These are phyloP conservation scores for Monosporozyma solicola DNA, from an alignment of 805 yeast genomes.

Conservation along the genomic window DNA sequence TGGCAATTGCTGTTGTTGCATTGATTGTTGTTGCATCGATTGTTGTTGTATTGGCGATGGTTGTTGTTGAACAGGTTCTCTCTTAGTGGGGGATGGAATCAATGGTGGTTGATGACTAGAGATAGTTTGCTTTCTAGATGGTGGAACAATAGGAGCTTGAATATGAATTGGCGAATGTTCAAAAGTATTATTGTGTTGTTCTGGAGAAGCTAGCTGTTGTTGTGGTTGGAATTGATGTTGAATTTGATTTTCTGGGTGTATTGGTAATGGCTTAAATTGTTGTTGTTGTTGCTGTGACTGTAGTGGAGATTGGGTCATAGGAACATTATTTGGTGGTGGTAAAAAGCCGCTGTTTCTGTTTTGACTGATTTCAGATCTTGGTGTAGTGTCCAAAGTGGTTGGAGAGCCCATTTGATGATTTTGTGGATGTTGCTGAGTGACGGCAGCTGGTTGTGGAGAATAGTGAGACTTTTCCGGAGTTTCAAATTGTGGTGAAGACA, in stretches of 20 bases:
- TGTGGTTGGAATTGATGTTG: background rate
- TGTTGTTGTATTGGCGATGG: conserved; percentile 28
- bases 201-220: conserved; percentile 15
- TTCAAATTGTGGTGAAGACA: background rate
- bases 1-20: conserved; percentile 33
- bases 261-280: conserved; percentile 17
- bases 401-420: background rate
- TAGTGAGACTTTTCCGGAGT: background rate
- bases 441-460: background rate
- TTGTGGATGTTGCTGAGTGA: background rate
- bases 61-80: conserved; percentile 30
- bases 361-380: background rate
- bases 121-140: conserved; percentile 37
- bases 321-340: conserved; percentile 9
- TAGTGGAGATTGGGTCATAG: conserved; percentile 30
- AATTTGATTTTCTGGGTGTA: conserved; percentile 9
- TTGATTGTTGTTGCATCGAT: conserved; percentile 28
- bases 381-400: background rate
- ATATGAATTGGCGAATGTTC: conserved; percentile 20
- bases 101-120: conserved; percentile 9
- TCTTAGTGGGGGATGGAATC: conserved; percentile 14
- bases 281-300: conserved; percentile 25
- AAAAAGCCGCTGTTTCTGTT: background rate
- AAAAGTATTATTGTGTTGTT: conserved; percentile 8
- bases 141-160: conserved; percentile 49